Conservation (phyloP, 2,329 filamentous ascomycete genomes). For the Aspergillus chevalieri region DNA sequence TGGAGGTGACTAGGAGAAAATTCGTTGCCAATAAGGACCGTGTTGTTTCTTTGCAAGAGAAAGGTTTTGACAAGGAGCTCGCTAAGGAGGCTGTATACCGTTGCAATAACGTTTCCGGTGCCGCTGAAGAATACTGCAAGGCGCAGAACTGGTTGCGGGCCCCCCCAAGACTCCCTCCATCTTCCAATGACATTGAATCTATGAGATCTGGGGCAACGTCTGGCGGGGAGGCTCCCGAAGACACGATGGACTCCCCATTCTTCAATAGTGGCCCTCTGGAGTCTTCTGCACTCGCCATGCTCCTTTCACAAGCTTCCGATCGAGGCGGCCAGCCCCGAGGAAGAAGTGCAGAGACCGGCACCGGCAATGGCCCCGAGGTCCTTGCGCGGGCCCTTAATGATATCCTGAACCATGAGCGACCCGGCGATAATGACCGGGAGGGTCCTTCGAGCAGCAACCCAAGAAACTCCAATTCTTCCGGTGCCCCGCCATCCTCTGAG, state of each 20-base stretch:
- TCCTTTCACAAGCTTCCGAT: slow-evolving; percentile 26
- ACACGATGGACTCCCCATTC: slow-evolving; percentile 21
- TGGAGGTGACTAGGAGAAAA: slow-evolving; percentile 42
- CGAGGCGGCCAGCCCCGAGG: slow-evolving; percentile 16
- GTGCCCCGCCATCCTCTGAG: slow-evolving; percentile 13
- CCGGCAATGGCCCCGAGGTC: slow-evolving; percentile 28
- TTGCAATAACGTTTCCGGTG: slow-evolving; percentile 59
- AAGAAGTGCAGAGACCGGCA: slow-evolving; percentile 22
- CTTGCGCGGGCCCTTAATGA: slow-evolving; percentile 41
- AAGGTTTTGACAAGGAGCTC: slow-evolving; percentile 55
- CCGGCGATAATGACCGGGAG: slow-evolving; percentile 17
- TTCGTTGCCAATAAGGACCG: slow-evolving; percentile 50
- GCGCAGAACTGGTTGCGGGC: slow-evolving; percentile 54
- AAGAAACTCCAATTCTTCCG: slow-evolving; percentile 5
- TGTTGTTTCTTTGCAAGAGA: slow-evolving; percentile 39
- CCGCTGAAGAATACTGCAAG: slow-evolving; percentile 68
- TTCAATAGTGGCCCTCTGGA: slow-evolving; percentile 23
- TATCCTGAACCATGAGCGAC: slow-evolving; percentile 30
- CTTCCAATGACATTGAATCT: slow-evolving; percentile 48
- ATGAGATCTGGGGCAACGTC: slow-evolving; percentile 21
- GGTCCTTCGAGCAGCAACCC: slow-evolving; percentile 17
- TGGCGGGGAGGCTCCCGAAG: slow-evolving; percentile 26
- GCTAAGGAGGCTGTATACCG: slow-evolving; percentile 76
- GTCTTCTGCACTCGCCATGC: slow-evolving; percentile 27
- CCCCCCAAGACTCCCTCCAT: slow-evolving; percentile 62